Evolutionary conservation across 1,284 basidiomycete species (phyloP).

Genomic region (Leccinum angustisporum): DNA sequence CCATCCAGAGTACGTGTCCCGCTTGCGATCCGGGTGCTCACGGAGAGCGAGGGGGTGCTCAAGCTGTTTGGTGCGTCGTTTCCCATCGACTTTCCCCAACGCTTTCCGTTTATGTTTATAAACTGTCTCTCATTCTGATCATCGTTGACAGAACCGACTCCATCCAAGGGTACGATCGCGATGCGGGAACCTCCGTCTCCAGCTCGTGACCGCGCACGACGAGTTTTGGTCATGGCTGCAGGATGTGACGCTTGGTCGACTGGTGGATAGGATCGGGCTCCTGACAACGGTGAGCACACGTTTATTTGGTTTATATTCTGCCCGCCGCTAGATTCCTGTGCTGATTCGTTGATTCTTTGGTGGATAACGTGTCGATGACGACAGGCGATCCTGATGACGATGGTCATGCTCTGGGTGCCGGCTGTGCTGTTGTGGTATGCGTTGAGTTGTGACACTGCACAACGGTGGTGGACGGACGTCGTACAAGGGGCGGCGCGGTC

Average conservation of each 20-base stretch:
- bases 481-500: background rate
- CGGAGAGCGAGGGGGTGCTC: slow-evolving; percentile 28
- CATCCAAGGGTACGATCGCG: slow-evolving; percentile 22
- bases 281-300: slow-evolving; percentile 13
- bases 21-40: slow-evolving; percentile 29
- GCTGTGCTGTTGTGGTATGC: slow-evolving; percentile 23
- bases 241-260: slow-evolving; percentile 27
- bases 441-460: background rate
- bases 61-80: slow-evolving; percentile 30
- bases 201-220: slow-evolving; percentile 22
- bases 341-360: background rate
- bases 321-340: background rate
- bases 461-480: slow-evolving; percentile 19
- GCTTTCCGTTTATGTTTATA: background rate
- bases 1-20: slow-evolving; percentile 27
- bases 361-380: background rate
- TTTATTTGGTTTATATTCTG: background rate
- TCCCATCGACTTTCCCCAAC: fast-evolving
- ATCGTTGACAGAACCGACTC: slow-evolving; percentile 26
- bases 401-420: slow-evolving; percentile 23
- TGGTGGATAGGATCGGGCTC: slow-evolving; percentile 26
- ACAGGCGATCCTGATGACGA: slow-evolving; percentile 21
- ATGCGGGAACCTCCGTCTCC: slow-evolving; percentile 27
- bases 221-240: slow-evolving; percentile 17
- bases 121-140: background rate